Percentiles rank a stretch among this genome's conserved stretches.
Conservation (phyloP, 1,139 yeast species). For the Hemisphaericaspora lyxosophila region DNA sequence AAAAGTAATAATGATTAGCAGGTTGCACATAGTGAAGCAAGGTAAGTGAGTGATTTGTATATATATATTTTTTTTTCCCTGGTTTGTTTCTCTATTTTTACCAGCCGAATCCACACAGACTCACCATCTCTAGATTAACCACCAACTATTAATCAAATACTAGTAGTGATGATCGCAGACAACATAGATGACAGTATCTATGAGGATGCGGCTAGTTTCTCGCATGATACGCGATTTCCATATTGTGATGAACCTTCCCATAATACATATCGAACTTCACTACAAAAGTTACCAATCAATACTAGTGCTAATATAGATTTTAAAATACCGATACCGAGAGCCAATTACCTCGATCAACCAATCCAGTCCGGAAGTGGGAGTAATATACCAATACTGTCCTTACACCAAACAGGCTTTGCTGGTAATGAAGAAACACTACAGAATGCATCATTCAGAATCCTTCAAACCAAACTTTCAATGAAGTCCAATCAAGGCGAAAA, state of each 20-base stretch:
- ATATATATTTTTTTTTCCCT: too few species aligned
- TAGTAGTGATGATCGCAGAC: background rate
- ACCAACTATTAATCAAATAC: background rate
- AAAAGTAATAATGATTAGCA: too few species aligned
- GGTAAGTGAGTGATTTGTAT: too few species aligned
- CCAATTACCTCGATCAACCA: background rate
- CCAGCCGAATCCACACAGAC: too few species aligned
- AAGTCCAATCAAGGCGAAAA: slow-evolving; percentile 2
- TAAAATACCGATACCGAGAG: slow-evolving; percentile 6
- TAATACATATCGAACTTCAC: background rate
- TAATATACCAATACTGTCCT: background rate
- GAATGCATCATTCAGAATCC: slow-evolving; percentile 12
- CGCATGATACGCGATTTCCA: slow-evolving; percentile 1
- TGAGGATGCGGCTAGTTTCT: slow-evolving; percentile 13
- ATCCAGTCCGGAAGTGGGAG: slow-evolving; percentile 1
- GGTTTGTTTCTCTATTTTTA: too few species aligned
- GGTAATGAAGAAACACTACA: slow-evolving; percentile 5
- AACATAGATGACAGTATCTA: slow-evolving; percentile 11
- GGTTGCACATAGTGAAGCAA: too few species aligned
- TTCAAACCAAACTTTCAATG: slow-evolving; percentile 14
- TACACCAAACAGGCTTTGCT: too few species aligned
- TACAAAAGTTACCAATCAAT: slow-evolving; percentile 13
- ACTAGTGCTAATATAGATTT: slow-evolving; percentile 11
- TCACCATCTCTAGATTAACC: too few species aligned
- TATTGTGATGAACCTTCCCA: slow-evolving; percentile 2